phyloP scores from a whole-genome alignment of 2,329 filamentous ascomycete species.

The Talaromyces rugulosus region DNA sequence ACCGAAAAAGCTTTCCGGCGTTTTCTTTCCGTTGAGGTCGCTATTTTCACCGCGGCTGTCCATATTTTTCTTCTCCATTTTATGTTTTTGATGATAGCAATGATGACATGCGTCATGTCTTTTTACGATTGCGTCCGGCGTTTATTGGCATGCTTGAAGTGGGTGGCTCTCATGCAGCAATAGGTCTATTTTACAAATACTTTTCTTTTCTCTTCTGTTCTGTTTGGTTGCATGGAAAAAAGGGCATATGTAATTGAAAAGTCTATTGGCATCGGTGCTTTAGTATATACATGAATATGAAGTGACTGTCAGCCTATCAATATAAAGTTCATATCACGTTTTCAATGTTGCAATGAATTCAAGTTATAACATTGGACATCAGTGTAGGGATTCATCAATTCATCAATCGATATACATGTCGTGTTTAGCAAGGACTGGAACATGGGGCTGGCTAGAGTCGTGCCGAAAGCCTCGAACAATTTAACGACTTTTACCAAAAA shows the following conservation, averaged over 20 bases:
- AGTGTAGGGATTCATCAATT: no score
- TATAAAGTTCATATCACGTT: not conserved
- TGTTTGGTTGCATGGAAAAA: not conserved
- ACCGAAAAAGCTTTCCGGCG: constrained; percentile 45
- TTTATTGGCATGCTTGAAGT: not conserved
- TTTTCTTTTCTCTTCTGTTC: not conserved
- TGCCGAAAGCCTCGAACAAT: no score
- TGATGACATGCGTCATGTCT: not conserved
- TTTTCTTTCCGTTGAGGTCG: constrained; percentile 36
- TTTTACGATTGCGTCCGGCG: not conserved
- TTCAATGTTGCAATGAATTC: no score
- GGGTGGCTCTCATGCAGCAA: not conserved
- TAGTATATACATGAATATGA: not conserved
- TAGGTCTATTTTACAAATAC: not conserved
- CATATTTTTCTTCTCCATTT: not conserved
- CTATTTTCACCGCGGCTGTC: not conserved
- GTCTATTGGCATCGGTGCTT: not conserved
- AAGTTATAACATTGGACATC: no score
- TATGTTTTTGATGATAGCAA: not conserved
- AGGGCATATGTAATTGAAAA: not conserved
- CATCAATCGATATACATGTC: no score
- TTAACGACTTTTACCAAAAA: no score
- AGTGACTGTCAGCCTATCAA: not conserved
- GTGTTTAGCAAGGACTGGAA: no score
- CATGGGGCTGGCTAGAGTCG: no score